phyloP scores from a whole-genome alignment of 305 asterid species.

The Solanum hybrid region DNA sequence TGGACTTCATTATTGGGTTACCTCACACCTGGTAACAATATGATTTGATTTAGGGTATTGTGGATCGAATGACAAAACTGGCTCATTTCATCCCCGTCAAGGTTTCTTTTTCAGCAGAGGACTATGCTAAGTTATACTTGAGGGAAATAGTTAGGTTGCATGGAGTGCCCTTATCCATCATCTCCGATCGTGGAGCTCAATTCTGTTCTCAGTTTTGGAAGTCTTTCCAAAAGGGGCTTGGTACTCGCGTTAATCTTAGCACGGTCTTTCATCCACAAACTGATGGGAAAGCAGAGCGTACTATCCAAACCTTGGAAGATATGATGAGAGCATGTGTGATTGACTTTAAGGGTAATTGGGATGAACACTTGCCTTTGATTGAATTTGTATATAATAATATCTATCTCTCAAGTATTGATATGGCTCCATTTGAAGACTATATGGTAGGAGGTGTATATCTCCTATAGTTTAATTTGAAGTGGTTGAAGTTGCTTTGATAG shows the following conservation, averaged over 20 bases:
- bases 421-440: neutral
- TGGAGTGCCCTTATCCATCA: neutral
- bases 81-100: neutral
- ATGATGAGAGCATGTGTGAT: neutral
- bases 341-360: neutral
- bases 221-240: neutral
- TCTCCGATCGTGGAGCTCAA: neutral
- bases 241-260: neutral
- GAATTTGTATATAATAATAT: neutral
- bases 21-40: neutral
- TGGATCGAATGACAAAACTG: neutral
- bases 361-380: neutral
- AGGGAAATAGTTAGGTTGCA: neutral
- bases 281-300: too few species aligned
- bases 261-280: neutral
- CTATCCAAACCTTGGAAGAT: neutral
- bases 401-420: neutral
- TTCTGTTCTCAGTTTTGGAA: neutral
- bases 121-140: neutral
- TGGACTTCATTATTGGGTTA: neutral
- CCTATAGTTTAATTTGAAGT: neutral
- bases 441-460: neutral
- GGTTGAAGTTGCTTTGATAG: neutral
- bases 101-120: neutral
- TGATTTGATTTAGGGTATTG: neutral